Conservation (phyloP, 2,329 filamentous ascomycete species). For the Rosellinia necatrix region DNA sequence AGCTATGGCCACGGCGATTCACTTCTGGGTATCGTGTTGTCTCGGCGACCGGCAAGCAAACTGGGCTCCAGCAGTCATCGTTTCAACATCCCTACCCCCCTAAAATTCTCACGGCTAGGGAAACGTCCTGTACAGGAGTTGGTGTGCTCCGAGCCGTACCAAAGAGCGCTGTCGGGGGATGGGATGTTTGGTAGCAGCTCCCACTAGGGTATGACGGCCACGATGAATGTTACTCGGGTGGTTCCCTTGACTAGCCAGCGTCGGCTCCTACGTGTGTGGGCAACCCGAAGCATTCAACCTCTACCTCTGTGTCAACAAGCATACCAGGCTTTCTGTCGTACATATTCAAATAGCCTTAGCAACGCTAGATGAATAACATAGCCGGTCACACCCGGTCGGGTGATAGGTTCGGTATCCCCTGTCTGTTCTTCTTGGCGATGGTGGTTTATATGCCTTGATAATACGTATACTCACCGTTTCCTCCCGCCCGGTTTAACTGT, state of each 20-base stretch:
- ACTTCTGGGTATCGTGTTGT: slow-evolving; percentile 28
- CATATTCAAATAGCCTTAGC: neutral
- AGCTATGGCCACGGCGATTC: slow-evolving; percentile 21
- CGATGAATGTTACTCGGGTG: neutral
- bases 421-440: neutral
- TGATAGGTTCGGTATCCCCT: neutral
- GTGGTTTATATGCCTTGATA: neutral
- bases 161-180: no score
- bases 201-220: no score
- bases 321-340: neutral
- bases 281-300: neutral
- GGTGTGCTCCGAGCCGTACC: no score
- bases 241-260: neutral
- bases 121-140: neutral
- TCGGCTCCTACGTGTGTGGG: neutral
- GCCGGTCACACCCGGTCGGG: neutral
- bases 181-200: no score
- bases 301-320: neutral
- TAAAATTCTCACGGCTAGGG: neutral
- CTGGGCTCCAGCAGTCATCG: neutral
- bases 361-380: neutral
- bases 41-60: slow-evolving; percentile 11
- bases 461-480: slow-evolving; percentile 39
- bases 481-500: slow-evolving; percentile 37
- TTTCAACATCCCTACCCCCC: neutral